phyloP scores from a whole-genome alignment of 805 yeast genomes.

The Suhomyces sp. region DNA sequence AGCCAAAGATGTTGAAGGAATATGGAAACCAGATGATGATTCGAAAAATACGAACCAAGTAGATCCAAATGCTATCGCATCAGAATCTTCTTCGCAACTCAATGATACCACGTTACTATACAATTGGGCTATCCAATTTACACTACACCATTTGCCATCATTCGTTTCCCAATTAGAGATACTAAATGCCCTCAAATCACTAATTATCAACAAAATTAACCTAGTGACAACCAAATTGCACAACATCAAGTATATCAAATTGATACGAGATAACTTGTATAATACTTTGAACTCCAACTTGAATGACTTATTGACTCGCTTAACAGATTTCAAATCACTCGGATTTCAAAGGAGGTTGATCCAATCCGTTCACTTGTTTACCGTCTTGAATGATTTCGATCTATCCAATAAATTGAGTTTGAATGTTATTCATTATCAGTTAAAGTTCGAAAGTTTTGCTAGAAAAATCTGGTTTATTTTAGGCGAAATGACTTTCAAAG shows the following conservation, averaged over 20 bases:
- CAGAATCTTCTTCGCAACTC: no score
- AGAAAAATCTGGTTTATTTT: slow-evolving; percentile 34
- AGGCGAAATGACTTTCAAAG: slow-evolving; percentile 5
- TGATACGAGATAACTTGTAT: slow-evolving; percentile 19
- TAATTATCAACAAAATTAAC: slow-evolving; percentile 33
- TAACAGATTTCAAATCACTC: slow-evolving; percentile 4
- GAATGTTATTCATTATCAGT: slow-evolving; percentile 18
- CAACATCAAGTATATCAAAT: slow-evolving; percentile 24
- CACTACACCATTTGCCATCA: slow-evolving; percentile 24
- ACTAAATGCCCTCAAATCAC: slow-evolving; percentile 28
- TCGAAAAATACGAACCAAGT: neutral
- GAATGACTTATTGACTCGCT: slow-evolving; percentile 12
- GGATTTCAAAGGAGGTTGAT: slow-evolving; percentile 10
- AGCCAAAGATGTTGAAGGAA: slow-evolving; percentile 13
- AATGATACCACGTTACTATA: no score
- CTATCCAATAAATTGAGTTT: slow-evolving; percentile 28
- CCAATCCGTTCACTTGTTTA: slow-evolving; percentile 29
- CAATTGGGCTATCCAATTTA: slow-evolving; percentile 32
- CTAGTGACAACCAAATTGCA: slow-evolving; percentile 30
- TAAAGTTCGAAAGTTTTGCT: slow-evolving; percentile 30
- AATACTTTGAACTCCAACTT: slow-evolving; percentile 18
- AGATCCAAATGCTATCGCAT: no score
- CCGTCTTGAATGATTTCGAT: slow-evolving; percentile 38
- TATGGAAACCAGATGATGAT: slow-evolving; percentile 8
- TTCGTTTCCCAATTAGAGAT: slow-evolving; percentile 12